Base-by-base conservation (phyloP, 106 monocot species). In the Agapanthus africanus region DNA sequence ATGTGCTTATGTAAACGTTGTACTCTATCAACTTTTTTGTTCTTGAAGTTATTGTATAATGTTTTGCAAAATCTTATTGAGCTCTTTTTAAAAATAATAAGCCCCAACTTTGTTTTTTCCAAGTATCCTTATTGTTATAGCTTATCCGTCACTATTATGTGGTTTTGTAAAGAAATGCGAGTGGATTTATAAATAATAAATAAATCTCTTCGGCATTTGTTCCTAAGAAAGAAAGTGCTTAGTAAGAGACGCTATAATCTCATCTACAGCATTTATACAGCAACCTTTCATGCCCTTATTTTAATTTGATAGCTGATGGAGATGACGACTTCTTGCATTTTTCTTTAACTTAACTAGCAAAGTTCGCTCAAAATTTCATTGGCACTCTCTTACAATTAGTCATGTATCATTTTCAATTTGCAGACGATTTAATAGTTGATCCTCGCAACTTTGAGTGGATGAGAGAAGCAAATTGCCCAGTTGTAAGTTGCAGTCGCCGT, bases 341-440 rank as follows among this genome's bases (percentile, higher is more conserved):
- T 6, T 14, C 6, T 52, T 52, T 52, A 52, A 25, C 25, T 10
- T 52, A 22, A 52, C 3, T 52, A 52, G 52, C 25, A 26, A 52
- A 52, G 3, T 25, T 5, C 26, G 4, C 11, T 8, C 26, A 52
- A 52, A 59, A 14, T 16, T 2, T 33, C 2, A 32, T 16, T 28
- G 15, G 11, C 15, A 33, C 18, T 32, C 6, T 65, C 21, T 44
- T 41, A 9, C 39, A 49, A 4, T 54, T 51, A 39, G 33, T 46
- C 46, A 31, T 2, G 19, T 46, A 46, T 19, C 7, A 26, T 21
- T 65, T 54, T 74, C 22, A 35, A 41, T 69, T 28, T 80, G 34
- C 63, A 94, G 94, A 91, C 83, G 94, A 94, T 88, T 77, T 94
- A 39, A 77, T 94, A 65, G 87, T 94, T 66, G 94, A 94, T 77